Evolutionary conservation across 106 monocot species (phyloP).

Genomic region (Phalaenopsis aphrodite): DNA sequence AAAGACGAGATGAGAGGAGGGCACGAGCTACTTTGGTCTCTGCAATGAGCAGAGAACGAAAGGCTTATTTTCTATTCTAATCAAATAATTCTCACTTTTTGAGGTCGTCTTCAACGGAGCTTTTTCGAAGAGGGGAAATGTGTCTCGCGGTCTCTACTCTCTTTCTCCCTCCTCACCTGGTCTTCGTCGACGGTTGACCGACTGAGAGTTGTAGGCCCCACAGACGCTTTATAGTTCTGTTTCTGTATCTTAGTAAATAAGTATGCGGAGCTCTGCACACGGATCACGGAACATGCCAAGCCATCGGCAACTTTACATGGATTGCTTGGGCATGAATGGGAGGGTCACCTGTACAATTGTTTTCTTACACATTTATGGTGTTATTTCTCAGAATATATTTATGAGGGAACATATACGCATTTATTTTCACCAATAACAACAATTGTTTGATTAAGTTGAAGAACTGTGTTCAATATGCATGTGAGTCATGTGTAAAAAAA

Average conservation of each 20-base stretch:
- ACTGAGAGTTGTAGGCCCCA: not conserved
- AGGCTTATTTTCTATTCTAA: slow-evolving; percentile 1
- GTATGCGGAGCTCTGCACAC: not conserved
- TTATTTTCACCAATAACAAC: too few relatives aligned
- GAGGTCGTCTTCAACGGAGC: slow-evolving; percentile 2
- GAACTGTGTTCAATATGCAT: too few relatives aligned
- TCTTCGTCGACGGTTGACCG: slow-evolving; percentile 4
- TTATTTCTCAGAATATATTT: too few relatives aligned
- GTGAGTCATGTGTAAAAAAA: too few relatives aligned
- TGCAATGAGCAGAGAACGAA: not conserved
- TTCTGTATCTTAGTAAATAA: not conserved
- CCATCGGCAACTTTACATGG: not conserved
- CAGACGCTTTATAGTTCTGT: not conserved
- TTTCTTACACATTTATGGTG: too few relatives aligned
- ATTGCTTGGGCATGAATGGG: too few relatives aligned
- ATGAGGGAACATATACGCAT: too few relatives aligned
- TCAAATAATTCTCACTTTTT: slow-evolving; percentile 3
- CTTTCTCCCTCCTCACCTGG: not conserved
- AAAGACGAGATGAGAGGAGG: not conserved
- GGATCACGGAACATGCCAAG: not conserved
- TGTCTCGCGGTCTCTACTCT: too few relatives aligned
- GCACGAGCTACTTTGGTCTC: slow-evolving; percentile 2
- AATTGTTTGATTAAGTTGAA: too few relatives aligned
- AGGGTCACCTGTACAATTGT: too few relatives aligned
- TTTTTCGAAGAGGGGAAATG: not conserved